Evolutionary conservation across 169 alveolate genomes (phyloP), one percentile per base, ranked within the genome.

Genomic region (Neospora caninum): DNA sequence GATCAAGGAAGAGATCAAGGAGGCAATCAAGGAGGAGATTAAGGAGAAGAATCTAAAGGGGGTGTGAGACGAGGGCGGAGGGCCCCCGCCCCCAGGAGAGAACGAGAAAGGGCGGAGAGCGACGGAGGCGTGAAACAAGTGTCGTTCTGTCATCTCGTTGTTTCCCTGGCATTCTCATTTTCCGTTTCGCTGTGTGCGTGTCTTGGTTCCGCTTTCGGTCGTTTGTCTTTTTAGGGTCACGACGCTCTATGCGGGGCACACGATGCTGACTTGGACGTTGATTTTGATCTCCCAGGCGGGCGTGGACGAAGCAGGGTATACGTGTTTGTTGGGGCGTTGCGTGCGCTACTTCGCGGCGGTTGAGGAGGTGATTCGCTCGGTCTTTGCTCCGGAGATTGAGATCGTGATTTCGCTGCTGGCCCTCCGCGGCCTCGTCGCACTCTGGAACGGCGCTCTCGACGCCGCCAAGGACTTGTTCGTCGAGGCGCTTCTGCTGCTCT

Each of bases 351-450:
- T 78, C 13, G 86, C 39, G 86, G 18, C 49, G 49, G 45, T 78
- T 43, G 86, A 78, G 86, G 41, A 13, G 29, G 86, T 43, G 7
- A 13, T n/a, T 18, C 86, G 86, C 43, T 78, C 86, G 39, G 39
- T 78, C 43, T 38, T n/a, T 78, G 22, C 86, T 13, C n/a, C 86
- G 86, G 49, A 78, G 86, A 78, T 78, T 22, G 86, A 78, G 45
- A 78, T 78, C n/a, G 86, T n/a, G 45, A 78, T 78, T 38, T 78
- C 86, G 45, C 22, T 78, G 9, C 42, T 78, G 27, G 27, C 86
- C 9, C 86, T 78, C 43, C 86, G 86, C 10, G 86, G 86, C 86
- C 64, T 82, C 34, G 89, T 82, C 41, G 13, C 58, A 39, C 89
- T 82, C 41, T 82, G 89, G 53, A 16, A 27, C 38, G 89, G 89